Percentiles rank a stretch among this genome's conserved stretches.
These are phyloP conservation scores for Jatropha multifida DNA, from an alignment of 441 rosid species.

Conservation along the genomic window DNA sequence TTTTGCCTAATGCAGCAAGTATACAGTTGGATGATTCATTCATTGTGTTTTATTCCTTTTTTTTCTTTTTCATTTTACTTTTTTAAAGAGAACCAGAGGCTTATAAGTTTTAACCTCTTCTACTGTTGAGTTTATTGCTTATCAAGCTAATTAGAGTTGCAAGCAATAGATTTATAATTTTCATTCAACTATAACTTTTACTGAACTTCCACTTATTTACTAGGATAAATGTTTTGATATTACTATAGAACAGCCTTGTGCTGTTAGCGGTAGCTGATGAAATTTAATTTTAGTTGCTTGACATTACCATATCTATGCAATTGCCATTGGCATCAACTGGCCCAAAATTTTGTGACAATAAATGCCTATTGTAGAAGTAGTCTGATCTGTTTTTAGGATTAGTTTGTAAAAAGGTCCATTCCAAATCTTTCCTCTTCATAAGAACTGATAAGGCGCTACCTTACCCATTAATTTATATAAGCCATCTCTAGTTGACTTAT, in stretches of 20 bases:
- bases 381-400: conserved; percentile 13
- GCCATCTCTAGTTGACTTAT: background rate
- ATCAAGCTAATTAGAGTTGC: background rate
- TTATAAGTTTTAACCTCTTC: background rate
- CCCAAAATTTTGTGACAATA: background rate
- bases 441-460: background rate
- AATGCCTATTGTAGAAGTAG: background rate
- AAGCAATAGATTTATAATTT: background rate
- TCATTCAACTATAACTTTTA: background rate
- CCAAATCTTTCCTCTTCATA: background rate
- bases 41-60: background rate
- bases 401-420: background rate
- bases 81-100: background rate
- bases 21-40: background rate
- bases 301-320: background rate
- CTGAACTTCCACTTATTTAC: background rate
- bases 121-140: background rate
- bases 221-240: background rate
- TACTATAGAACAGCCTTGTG: background rate
- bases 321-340: background rate
- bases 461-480: too few species aligned
- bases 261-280: background rate
- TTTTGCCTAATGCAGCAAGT: background rate
- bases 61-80: background rate
- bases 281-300: background rate